Evolutionary conservation across 345 rosid genomes (phyloP).

Genomic region (Camelina laxa): DNA sequence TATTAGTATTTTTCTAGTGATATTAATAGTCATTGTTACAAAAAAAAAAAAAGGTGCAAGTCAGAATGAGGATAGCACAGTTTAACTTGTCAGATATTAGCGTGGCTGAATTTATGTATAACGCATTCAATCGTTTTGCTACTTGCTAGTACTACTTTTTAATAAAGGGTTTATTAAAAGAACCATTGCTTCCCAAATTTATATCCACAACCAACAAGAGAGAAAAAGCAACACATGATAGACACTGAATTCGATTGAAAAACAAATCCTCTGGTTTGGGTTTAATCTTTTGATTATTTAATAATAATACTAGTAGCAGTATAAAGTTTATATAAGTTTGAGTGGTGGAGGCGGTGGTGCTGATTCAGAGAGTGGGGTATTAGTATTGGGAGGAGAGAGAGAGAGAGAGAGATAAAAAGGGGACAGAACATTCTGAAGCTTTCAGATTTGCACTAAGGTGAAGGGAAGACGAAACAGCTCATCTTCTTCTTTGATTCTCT

Average conservation of each 20-base stretch:
- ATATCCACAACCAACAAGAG: slow-evolving; percentile 22
- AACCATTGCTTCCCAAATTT: slow-evolving; percentile 10
- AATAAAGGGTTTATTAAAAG: neutral
- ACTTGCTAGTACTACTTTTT: neutral
- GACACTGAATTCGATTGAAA: slow-evolving; percentile 14
- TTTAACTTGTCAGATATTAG: slow-evolving; percentile 30
- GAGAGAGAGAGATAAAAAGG: slow-evolving; percentile 25
- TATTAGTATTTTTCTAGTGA: neutral
- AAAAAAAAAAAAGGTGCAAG: neutral
- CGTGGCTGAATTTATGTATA: slow-evolving; percentile 10
- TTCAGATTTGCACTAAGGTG: slow-evolving; percentile 39
- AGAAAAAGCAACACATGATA: slow-evolving; percentile 27
- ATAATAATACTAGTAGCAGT: neutral
- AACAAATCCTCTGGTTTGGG: slow-evolving; percentile 2
- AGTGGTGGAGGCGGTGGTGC: slow-evolving; percentile 51
- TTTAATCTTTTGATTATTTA: neutral
- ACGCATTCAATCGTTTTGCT: slow-evolving; percentile 4
- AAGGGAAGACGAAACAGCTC: slow-evolving; percentile 53
- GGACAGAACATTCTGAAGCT: slow-evolving; percentile 40
- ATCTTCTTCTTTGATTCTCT: slow-evolving; percentile 56
- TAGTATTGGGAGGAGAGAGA: slow-evolving; percentile 23
- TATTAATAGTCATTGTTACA: neutral
- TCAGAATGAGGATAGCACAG: slow-evolving; percentile 19
- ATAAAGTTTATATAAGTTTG: neutral
- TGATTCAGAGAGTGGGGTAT: slow-evolving; percentile 44